phyloP scores from a whole-genome alignment of 139 green algal genomes.

The Chlamydomonas sphaeroides region DNA sequence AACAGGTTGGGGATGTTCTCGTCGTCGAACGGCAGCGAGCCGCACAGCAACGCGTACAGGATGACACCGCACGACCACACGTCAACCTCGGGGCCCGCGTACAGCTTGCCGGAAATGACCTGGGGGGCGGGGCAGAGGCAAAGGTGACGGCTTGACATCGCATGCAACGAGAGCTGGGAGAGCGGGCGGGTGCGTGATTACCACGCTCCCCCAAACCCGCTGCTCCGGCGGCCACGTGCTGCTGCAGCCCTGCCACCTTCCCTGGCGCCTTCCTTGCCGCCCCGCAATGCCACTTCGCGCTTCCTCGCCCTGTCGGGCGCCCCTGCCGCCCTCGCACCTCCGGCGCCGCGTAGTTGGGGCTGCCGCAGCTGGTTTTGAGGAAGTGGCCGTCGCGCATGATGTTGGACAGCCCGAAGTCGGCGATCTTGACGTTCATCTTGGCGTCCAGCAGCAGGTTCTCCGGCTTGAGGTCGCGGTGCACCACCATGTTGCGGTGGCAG shows the following conservation, averaged over 20 bases:
- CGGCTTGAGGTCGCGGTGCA: constrained; percentile 90
- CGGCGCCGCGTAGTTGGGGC: constrained; percentile 98
- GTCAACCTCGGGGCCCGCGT: constrained; percentile 97
- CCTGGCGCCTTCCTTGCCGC: no score
- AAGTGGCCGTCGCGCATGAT: constrained; percentile 99
- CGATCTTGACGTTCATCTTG: constrained; percentile 66
- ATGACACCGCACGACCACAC: constrained; percentile 99
- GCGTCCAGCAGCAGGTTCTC: constrained; percentile 98
- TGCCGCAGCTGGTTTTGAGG: constrained; percentile 97
- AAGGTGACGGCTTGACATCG: no score
- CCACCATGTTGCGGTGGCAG: constrained; percentile 65
- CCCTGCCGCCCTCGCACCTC: constrained; percentile 70
- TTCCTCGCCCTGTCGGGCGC: neutral
- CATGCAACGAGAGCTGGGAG: no score
- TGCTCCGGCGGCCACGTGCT: no score
- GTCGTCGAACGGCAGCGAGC: constrained; percentile 98
- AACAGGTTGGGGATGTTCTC: constrained; percentile 99
- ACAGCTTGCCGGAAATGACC: constrained; percentile 97
- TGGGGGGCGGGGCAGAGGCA: constrained; percentile 38
- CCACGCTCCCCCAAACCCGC: no score
- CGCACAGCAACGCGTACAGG: constrained; percentile 98
- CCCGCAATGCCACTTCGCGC: no score
- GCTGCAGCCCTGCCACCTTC: no score
- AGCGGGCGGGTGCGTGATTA: neutral
- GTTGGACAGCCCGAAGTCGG: constrained; percentile 97